These are phyloP conservation scores for Gardenia jasminoides DNA, from an alignment of 257 asterid genomes.

Conservation along the genomic window DNA sequence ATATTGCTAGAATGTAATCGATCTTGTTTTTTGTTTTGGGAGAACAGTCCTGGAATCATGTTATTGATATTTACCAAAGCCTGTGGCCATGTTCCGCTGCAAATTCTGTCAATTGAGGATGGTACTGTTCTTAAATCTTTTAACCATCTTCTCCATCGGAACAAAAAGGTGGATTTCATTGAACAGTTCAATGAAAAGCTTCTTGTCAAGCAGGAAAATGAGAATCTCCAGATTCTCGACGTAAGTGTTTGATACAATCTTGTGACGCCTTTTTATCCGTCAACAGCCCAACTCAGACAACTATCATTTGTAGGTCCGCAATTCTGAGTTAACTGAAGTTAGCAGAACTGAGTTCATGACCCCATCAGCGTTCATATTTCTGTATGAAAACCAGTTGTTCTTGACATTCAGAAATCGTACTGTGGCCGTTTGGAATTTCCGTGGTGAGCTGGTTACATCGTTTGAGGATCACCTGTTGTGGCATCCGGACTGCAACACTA, in stretches of 20 bases:
- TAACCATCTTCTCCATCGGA: conserved; percentile 84
- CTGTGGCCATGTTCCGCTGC: conserved; percentile 75
- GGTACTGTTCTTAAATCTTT: conserved; percentile 94
- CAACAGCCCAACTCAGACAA: conserved; percentile 21
- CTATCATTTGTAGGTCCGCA: conserved; percentile 68
- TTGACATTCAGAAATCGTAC: conserved; percentile 92
- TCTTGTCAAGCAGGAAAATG: conserved; percentile 97
- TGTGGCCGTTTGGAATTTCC: conserved; percentile 98
- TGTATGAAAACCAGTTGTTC: conserved; percentile 93
- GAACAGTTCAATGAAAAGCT: conserved; percentile 98
- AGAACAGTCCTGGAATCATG: conserved; percentile 96
- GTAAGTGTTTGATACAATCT: conserved; percentile 39
- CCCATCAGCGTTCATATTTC: conserved; percentile 96
- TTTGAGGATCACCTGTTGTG: conserved; percentile 96
- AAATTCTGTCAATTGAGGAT: conserved; percentile 93
- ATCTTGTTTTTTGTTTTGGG: conserved; percentile 15
- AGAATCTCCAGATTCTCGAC: conserved; percentile 95
- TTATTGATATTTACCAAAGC: conserved; percentile 69
- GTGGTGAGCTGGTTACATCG: conserved; percentile 97
- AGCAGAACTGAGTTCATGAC: conserved; percentile 97
- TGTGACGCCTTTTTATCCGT: not conserved
- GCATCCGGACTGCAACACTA: conserved; percentile 99
- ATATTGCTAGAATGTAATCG: not conserved
- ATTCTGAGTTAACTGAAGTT: conserved; percentile 85
- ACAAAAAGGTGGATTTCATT: conserved; percentile 94